Conservation (phyloP, 495 filamentous ascomycete species). For the Schizothecium vesticola region DNA sequence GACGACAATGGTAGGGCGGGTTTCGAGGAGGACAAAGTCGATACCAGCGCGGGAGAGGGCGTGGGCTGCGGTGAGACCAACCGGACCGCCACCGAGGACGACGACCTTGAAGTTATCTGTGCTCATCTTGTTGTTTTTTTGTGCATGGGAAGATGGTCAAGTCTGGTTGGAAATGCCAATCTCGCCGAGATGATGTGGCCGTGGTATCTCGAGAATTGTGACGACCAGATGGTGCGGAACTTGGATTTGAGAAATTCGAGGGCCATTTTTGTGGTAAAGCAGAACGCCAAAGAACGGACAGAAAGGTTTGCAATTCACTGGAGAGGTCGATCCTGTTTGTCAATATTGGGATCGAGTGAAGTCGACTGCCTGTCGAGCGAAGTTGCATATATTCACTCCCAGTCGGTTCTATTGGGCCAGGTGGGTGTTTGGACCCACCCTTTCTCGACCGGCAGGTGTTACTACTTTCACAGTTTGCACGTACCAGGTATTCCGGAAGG, state of each 20-base stretch:
- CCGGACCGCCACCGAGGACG: slow-evolving; percentile 49
- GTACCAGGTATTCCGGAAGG: not conserved
- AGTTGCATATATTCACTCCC: not conserved
- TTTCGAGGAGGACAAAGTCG: slow-evolving; percentile 47
- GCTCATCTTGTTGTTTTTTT: slow-evolving; percentile 1
- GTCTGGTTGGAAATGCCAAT: not conserved
- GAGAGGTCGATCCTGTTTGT: not conserved
- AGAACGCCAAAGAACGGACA: not conserved
- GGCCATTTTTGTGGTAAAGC: not conserved
- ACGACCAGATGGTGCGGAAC: not conserved
- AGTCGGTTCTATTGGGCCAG: not conserved
- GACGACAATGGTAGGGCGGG: slow-evolving; percentile 30
- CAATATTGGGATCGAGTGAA: not conserved
- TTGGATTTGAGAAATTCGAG: not conserved
- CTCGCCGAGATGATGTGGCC: not conserved
- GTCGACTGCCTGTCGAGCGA: not conserved
- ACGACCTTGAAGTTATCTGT: slow-evolving; percentile 36
- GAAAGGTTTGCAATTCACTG: not conserved
- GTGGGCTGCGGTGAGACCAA: slow-evolving; percentile 46
- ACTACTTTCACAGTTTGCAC: not conserved
- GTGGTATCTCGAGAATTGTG: not conserved
- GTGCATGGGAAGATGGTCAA: not conserved
- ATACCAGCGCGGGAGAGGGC: slow-evolving; percentile 38
- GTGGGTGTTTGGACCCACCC: not conserved
- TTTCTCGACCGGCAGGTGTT: not conserved